Conservation (phyloP, 257 asterid genomes). For the Ilex asprella region DNA sequence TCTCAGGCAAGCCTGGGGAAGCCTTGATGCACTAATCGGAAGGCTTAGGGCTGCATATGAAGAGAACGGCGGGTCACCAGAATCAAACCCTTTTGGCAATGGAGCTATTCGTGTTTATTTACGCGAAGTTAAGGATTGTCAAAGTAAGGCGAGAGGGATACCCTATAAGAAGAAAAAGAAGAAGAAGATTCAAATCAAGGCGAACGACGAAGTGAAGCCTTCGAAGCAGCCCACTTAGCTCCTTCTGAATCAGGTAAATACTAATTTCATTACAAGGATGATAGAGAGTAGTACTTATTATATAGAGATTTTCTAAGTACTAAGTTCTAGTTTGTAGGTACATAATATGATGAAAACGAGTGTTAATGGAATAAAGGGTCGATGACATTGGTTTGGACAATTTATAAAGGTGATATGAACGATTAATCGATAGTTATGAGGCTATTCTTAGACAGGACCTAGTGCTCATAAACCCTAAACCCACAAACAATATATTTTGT, state of each 20-base stretch:
- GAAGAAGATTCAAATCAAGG: constrained; percentile 35
- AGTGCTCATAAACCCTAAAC: constrained; percentile 27
- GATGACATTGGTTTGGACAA: background rate
- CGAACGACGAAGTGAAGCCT: constrained; percentile 30
- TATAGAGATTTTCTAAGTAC: no score
- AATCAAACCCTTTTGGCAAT: constrained; percentile 70
- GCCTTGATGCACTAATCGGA: constrained; percentile 88
- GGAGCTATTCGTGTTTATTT: constrained; percentile 70
- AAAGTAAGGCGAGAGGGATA: constrained; percentile 86
- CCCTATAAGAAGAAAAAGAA: constrained; percentile 84
- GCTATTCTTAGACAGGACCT: background rate
- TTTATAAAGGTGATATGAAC: background rate
- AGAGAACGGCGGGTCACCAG: constrained; percentile 82
- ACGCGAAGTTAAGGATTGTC: constrained; percentile 83
- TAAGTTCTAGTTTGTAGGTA: no score
- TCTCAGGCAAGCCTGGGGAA: constrained; percentile 93
- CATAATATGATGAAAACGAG: no score
- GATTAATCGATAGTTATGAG: background rate
- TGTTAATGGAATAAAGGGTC: background rate
- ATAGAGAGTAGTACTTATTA: no score
- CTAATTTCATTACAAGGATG: no score
- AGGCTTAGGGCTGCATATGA: constrained; percentile 90
- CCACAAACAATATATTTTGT: background rate
- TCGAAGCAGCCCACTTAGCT: constrained; percentile 31
- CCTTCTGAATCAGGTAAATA: no score